Conservation (phyloP, 331 rosid genomes). For the Pyracantha coccinea region DNA sequence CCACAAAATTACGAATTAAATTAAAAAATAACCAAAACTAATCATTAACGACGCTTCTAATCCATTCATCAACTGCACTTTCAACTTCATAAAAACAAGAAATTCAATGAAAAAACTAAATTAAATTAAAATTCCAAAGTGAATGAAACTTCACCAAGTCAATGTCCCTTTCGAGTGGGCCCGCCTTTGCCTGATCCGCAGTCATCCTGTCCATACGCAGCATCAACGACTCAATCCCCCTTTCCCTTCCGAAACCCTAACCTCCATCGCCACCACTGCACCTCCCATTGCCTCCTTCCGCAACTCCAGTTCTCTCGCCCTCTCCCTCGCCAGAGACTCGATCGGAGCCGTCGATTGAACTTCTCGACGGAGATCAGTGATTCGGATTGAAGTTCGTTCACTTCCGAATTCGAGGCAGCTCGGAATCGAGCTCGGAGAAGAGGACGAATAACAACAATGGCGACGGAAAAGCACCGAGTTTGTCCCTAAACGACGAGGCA, state of each 20-base stretch:
- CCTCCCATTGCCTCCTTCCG: not conserved
- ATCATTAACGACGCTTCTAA: not conserved
- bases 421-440: not conserved
- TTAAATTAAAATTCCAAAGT: conserved; percentile 4
- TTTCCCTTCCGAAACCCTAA: conserved; percentile 19
- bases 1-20: not conserved
- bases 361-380: not conserved
- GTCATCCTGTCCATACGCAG: conserved; percentile 16
- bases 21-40: not conserved
- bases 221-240: not conserved
- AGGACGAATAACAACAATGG: not conserved
- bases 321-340: not conserved
- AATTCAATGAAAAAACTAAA: not conserved
- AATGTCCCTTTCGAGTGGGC: conserved; percentile 27
- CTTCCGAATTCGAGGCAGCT: not conserved
- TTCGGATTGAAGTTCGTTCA: not conserved
- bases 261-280: conserved; percentile 4
- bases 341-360: not conserved
- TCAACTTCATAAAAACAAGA: not conserved
- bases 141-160: conserved; percentile 20
- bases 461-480: not conserved
- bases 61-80: not conserved
- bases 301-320: not conserved
- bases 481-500: not conserved
- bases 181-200: conserved; percentile 22